Evolutionary conservation across 179 eudicot species (phyloP), one percentile per base, ranked within the genome.

Genomic region (Heliamphora pulchella): DNA sequence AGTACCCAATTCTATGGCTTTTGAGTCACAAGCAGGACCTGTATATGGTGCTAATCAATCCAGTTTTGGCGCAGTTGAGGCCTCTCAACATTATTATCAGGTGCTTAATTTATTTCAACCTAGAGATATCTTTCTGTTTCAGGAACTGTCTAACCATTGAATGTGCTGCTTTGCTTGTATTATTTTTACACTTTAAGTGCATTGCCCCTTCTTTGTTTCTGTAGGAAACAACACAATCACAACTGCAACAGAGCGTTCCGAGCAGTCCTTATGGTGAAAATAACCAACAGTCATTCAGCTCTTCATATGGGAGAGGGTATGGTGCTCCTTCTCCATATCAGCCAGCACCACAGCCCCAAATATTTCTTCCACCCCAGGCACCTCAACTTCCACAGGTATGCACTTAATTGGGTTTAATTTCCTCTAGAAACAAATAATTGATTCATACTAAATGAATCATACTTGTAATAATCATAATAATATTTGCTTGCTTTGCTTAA

Each of bases 341-440:
- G 78, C 86, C 91, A 77, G 75, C 87, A 75, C 80, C 89, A 39
- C 91, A 83, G 81, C 91, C 87, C 43, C 74, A 80, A 14, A 85
- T 90, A 69, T 95, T 93, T 84, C 83, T 91, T 74, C 98, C 98
- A 79, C 74, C 93, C 59, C 97, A 82, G 78, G 77, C 88, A 67
- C 87, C 88, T 71, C 89, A 86, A 84, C 84, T 77, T 78, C 86
- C 88, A 1, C 88, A 79, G 91, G 98, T 94, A 88, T 81, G 76
- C 63, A 39, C 66, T 10, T 9, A 41, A 9, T 58, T 31, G 20
- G 47, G 46, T 55, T 61, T 4, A 8, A 22, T 59, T 69, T 18
- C 44, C 41, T 4, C 50, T 1, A 66, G 77, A 64, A 77, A 3
- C 22, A 39, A 50, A 39, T 68, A 41, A 68, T 62, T 71, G 5